Percentiles rank a stretch among this genome's conserved stretches.
These are phyloP conservation scores for Russula earlei DNA, from an alignment of 768 basidiomycete genomes.

Conservation along the genomic window DNA sequence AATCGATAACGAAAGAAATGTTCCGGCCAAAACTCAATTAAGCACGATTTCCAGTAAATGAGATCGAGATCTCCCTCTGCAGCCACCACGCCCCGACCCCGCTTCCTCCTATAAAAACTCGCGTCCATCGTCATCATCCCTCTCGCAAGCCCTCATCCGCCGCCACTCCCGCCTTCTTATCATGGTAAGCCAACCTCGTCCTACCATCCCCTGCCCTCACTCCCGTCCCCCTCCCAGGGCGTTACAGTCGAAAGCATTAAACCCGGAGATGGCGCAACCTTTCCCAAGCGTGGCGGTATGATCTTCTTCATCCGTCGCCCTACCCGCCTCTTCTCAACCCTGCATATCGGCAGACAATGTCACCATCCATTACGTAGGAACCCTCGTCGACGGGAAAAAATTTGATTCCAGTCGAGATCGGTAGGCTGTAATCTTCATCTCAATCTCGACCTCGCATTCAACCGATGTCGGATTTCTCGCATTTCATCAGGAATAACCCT, in stretches of 20 bases:
- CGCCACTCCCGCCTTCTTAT: not conserved
- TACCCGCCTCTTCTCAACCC: slow-evolving; percentile 6
- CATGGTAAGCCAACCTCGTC: slow-evolving; percentile 12
- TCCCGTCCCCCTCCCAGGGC: slow-evolving; percentile 38
- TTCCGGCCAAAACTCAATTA: slow-evolving; percentile 8
- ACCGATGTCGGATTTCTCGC: not conserved
- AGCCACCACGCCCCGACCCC: slow-evolving; percentile 16
- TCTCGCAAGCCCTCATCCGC: not conserved
- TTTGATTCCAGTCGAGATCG: slow-evolving; percentile 77
- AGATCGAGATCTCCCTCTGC: slow-evolving; percentile 9
- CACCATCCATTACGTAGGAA: slow-evolving; percentile 73
- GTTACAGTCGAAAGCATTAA: slow-evolving; percentile 51
- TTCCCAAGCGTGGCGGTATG: slow-evolving; percentile 65
- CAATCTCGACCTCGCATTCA: slow-evolving; percentile 1
- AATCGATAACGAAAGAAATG: slow-evolving; percentile 8
- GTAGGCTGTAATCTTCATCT: slow-evolving; percentile 39
- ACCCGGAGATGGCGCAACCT: slow-evolving; percentile 54
- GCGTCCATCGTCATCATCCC: slow-evolving; percentile 3
- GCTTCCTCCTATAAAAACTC: slow-evolving; percentile 20
- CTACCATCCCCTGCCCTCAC: not conserved
- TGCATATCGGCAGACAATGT: slow-evolving; percentile 45
- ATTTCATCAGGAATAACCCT: slow-evolving; percentile 38
- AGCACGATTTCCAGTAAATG: not conserved
- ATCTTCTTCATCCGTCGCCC: not conserved
- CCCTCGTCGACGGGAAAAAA: slow-evolving; percentile 45